Conservation (phyloP, 192 early-diverging fungal species). For the Linnemannia exigua region DNA sequence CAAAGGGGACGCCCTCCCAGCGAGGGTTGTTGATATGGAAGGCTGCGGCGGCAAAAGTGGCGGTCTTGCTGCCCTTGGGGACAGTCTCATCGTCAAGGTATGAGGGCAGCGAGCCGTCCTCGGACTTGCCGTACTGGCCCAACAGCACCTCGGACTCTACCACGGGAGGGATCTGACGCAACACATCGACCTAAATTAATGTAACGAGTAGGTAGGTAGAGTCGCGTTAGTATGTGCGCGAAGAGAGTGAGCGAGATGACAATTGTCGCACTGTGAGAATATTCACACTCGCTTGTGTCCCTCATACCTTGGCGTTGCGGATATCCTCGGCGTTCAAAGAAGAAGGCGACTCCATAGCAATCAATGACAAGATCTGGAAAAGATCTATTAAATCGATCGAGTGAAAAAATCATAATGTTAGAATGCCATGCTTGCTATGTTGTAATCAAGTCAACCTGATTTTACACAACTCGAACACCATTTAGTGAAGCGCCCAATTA, state of each 20-base stretch:
- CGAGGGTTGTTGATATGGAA: constrained; percentile 95
- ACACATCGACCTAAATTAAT: constrained; percentile 67
- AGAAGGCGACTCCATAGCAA: constrained; percentile 94
- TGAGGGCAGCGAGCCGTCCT: constrained; percentile 88
- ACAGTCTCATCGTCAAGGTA: constrained; percentile 95
- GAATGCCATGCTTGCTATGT: too few relatives aligned
- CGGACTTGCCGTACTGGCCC: constrained; percentile 89
- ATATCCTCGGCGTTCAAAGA: constrained; percentile 90
- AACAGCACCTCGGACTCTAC: constrained; percentile 87
- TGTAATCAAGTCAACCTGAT: background rate
- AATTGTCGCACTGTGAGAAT: background rate
- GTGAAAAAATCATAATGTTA: background rate
- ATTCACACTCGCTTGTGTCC: background rate
- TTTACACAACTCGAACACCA: background rate
- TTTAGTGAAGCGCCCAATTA: background rate
- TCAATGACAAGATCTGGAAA: constrained; percentile 91
- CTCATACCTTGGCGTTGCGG: constrained; percentile 86
- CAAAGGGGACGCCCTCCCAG: constrained; percentile 94
- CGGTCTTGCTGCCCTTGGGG: constrained; percentile 85
- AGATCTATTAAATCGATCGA: constrained; percentile 65
- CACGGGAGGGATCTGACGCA: constrained; percentile 85
- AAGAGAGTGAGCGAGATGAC: background rate
- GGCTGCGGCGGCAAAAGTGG: constrained; percentile 92
- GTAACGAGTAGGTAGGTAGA: too few relatives aligned
- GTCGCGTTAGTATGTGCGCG: background rate